These are phyloP conservation scores for Backusella parvicylindrica DNA, from an alignment of 192 early-diverging fungal species.

Conservation along the genomic window DNA sequence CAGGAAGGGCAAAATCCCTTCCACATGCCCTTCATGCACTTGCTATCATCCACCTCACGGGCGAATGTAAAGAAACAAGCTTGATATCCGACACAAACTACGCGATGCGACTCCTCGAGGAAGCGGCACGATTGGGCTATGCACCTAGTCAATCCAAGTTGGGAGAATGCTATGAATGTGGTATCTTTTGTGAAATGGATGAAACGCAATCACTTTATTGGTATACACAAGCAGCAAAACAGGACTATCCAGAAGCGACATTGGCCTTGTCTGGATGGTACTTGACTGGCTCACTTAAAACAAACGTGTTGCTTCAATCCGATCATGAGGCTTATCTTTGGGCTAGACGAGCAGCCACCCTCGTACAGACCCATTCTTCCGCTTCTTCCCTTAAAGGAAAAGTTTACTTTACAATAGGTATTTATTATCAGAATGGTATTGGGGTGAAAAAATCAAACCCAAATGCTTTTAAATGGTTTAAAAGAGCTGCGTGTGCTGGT, in stretches of 20 bases:
- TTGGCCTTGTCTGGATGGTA: constrained; percentile 59
- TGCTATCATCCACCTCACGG: constrained; percentile 12
- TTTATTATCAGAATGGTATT: constrained; percentile 56
- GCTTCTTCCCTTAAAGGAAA: constrained; percentile 29
- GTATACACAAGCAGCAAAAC: constrained; percentile 52
- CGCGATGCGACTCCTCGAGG: constrained; percentile 47
- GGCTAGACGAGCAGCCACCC: constrained; percentile 39
- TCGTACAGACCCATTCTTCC: constrained; percentile 38
- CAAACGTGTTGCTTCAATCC: constrained; percentile 42
- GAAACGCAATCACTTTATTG: constrained; percentile 45
- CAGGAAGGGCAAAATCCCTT: neutral
- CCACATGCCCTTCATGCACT: constrained; percentile 14
- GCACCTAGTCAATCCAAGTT: constrained; percentile 52
- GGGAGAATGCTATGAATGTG: constrained; percentile 56
- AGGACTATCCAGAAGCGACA: constrained; percentile 49
- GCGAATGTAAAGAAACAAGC: constrained; percentile 13
- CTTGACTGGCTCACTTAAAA: constrained; percentile 41
- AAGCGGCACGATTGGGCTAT: constrained; percentile 58
- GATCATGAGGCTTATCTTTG: constrained; percentile 55
- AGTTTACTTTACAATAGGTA: constrained; percentile 55
- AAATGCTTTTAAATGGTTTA: constrained; percentile 50
- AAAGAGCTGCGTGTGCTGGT: constrained; percentile 54
- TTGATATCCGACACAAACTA: constrained; percentile 42
- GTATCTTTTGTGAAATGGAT: constrained; percentile 44
- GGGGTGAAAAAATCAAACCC: constrained; percentile 28